Conservation (phyloP, 176 grass and related monocot genomes). For the Phragmites australis region DNA sequence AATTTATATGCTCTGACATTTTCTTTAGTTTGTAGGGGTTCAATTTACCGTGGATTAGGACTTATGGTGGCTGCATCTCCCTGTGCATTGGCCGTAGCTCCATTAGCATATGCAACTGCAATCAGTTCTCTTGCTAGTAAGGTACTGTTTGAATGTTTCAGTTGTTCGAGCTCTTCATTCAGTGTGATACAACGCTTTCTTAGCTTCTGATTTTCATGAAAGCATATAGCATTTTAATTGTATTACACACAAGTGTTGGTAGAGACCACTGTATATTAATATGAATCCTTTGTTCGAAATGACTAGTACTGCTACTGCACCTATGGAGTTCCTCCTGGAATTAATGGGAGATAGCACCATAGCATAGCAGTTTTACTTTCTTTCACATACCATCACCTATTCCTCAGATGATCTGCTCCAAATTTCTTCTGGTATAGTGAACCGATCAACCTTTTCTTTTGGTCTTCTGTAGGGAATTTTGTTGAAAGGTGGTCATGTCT, state of each 20-base stretch:
- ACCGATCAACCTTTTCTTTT: conserved; percentile 28
- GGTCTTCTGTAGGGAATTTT: conserved; percentile 80
- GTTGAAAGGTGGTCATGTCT: conserved; percentile 93
- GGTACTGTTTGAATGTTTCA: conserved; percentile 52
- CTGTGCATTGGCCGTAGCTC: conserved; percentile 92
- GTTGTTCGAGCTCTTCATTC: not conserved
- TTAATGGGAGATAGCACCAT: not conserved
- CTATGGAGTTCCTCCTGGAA: not conserved
- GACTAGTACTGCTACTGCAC: conserved; percentile 4
- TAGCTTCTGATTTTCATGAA: not conserved
- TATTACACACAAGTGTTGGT: not conserved
- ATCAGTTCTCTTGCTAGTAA: conserved; percentile 98
- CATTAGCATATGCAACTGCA: conserved; percentile 95
- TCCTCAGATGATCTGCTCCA: conserved; percentile 30
- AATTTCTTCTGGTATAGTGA: conserved; percentile 15
- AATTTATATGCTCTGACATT: conserved; percentile 38
- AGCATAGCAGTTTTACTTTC: not conserved
- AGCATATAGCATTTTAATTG: conserved; percentile 1
- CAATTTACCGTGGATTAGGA: conserved; percentile 93
- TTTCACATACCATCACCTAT: conserved; percentile 1
- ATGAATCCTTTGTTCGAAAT: conserved; percentile 6
- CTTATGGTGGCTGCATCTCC: conserved; percentile 99
- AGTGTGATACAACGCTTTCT: not conserved
- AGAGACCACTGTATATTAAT: not conserved
- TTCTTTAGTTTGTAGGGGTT: conserved; percentile 92